A percentile compares a stretch with the other conserved stretches of the same genome.
These are phyloP conservation scores for Hsuehochloa calcarea DNA, from an alignment of 176 grass and related monocot genomes.

Conservation along the genomic window DNA sequence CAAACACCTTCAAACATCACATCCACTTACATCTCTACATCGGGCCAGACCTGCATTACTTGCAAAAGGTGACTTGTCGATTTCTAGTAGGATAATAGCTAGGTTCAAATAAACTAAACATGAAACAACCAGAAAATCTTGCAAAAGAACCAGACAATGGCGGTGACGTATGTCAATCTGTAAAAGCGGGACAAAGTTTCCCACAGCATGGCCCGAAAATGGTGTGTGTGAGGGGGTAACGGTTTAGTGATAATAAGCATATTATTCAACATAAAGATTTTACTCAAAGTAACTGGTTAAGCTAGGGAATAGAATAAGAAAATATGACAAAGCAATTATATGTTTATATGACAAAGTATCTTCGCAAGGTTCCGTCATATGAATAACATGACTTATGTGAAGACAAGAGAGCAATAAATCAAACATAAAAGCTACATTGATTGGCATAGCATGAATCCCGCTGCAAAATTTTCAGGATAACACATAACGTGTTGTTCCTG, in stretches of 20 bases:
- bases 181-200: not conserved
- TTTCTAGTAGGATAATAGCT: not conserved
- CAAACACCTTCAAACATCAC: not conserved
- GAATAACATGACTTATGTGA: not conserved
- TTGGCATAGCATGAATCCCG: too few relatives aligned
- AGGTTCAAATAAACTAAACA: constrained; percentile 24
- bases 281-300: not conserved
- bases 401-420: not conserved
- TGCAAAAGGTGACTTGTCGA: not conserved
- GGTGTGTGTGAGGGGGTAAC: too few relatives aligned
- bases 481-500: not conserved
- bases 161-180: not conserved
- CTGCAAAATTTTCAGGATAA: too few relatives aligned
- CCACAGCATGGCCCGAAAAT: not conserved
- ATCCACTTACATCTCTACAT: not conserved
- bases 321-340: not conserved
- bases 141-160: not conserved
- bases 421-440: not conserved
- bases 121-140: not conserved
- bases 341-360: constrained; percentile 5
- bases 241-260: not conserved
- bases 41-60: not conserved
- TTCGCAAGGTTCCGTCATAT: not conserved
- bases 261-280: constrained; percentile 11
- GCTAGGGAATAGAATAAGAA: not conserved